Base-by-base conservation (phyloP, 139 green algal genomes). In the Microglena sp. region DNA sequence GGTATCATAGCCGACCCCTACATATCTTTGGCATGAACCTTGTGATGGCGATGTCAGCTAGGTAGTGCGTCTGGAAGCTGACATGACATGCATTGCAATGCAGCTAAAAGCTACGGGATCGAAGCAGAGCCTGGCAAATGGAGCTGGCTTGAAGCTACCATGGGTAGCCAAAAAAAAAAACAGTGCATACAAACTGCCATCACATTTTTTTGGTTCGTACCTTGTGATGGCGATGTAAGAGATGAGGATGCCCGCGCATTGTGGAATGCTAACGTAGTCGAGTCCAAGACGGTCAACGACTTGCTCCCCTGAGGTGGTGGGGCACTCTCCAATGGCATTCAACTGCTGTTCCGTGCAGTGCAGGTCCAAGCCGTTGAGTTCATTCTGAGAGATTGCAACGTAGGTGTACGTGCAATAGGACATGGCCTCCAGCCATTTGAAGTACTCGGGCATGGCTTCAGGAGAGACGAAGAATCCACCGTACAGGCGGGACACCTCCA, bases 301-400 rank as follows among this genome's bases (percentile, higher is more conserved):
- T 55, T 74, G 55, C 68, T 82, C 26, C 26, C 78, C 78, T 2
- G 5, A 63, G 2, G 68, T 66, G 26, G 74, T 63, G 21, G 55
- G 40, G 46, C 68, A 65, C 21, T 32, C 55, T 32, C 76, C 70
- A 46, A n/a, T 57, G 46, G 11, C 22, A 5, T 21, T n/a, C 46
- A 28, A 5, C 46, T 57, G 46, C 8, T 11, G 8, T 8, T 34
- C 55, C 22, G 68, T 79, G 71, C 74, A 82, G 45, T 62, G 53
- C 6, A 83, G 70, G 22, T 62, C n/a, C 40, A 86, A 64, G 29
- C 75, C 79, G 18, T 46, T 11, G 8, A 86, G 75, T 73, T 86
- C 75, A 33, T 81, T 83, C 1, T 80, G 67, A 0, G 72, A 75
- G 32, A 83, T 69, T 27, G 59, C 75, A 1, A 77, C 45, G 35